These are phyloP conservation scores for Thermomucor indicae-seudaticae DNA, from an alignment of 371 early-diverging fungal species.

Conservation along the genomic window DNA sequence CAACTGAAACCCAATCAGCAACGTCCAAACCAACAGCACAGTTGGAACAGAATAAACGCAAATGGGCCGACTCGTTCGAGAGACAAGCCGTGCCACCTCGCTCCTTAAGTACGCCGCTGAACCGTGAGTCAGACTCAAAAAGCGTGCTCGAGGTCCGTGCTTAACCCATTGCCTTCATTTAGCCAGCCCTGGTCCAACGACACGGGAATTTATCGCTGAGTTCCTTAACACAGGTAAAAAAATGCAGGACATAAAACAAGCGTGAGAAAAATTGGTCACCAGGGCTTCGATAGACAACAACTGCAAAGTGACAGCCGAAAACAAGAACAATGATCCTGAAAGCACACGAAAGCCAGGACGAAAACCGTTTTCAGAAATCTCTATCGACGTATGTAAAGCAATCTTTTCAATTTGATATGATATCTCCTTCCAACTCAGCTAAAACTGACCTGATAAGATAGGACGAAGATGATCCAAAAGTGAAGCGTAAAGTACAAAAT, in stretches of 20 bases:
- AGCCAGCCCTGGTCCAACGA: background rate
- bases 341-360: background rate
- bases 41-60: background rate
- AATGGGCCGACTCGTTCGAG: background rate
- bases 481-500: conserved; percentile 62
- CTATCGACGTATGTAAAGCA: background rate
- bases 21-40: too few species aligned
- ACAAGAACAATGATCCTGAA: background rate
- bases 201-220: background rate
- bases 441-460: background rate
- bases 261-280: background rate
- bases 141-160: too few species aligned
- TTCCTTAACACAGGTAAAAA: background rate
- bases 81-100: background rate
- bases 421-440: background rate
- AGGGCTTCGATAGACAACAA: background rate
- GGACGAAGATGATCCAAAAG: conserved; percentile 15
- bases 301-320: background rate
- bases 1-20: too few species aligned
- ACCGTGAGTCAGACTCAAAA: too few species aligned
- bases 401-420: background rate
- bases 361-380: background rate
- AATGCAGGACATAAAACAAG: too few species aligned
- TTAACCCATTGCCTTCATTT: background rate
- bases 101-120: too few species aligned